Base-by-base conservation (phyloP, 2,329 filamentous ascomycete species). In the Madurella fahalii region DNA sequence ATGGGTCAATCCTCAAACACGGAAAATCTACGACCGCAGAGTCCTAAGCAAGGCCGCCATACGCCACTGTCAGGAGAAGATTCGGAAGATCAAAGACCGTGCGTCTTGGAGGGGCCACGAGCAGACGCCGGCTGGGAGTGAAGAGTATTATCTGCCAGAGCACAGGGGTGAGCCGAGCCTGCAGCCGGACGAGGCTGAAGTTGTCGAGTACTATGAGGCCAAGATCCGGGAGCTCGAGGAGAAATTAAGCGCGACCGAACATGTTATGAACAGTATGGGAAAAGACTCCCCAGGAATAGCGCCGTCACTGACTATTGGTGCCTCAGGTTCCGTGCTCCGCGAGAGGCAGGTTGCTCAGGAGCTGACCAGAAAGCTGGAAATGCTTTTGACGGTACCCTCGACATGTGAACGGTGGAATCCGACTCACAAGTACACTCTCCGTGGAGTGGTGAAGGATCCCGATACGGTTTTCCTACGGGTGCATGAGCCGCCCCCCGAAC, bases 391-490 rank as follows among this genome's bases (percentile, higher is more conserved):
- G 0, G 61, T 16, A 7, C 64, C 65, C 4, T 58, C 55, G 2
- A 34, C 49, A 3, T 54, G 61, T 5, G 56, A 61, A 8, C 53
- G 50, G n/a, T 66, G 64, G 64, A 50, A 58, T 30, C 65, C 69
- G 0, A 65, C 53, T 2, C 59, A 68, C 42, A 62, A 56, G 17
- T 70, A 69, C 53, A 58, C 57, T 0, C 59, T 72, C 7, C 63
- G 67, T 8, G 70, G 69, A 5, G 64, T 71, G 1, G 62, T 64
- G 9, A 62, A 54, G 8, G 60, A 62, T 1, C 34, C 57, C 2
- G 60, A 66, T 20, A 61, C 58, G 5, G 61, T 69, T 2, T 71
- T 67, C 34, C 44, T 69, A 18, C 66, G 65, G 32, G 60, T 60
- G 18, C 62, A 63, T 5, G 61, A 60, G 43, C 54, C 56, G 5